Conservation (phyloP, 805 yeast genomes). For the Wickerhamiella musiphila region DNA sequence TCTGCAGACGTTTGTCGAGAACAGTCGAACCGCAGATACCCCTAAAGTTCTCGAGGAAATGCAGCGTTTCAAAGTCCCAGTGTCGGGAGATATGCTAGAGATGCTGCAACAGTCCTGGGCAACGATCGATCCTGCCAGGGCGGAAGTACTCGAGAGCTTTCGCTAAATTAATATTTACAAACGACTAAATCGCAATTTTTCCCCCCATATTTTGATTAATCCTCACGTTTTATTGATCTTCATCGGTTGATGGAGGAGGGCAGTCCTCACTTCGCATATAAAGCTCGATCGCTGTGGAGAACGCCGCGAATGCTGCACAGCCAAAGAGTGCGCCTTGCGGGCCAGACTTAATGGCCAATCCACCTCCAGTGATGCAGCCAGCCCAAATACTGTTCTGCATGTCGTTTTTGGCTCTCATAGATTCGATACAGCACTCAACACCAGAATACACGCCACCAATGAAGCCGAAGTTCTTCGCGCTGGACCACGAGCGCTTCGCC, state of each 20-base stretch:
- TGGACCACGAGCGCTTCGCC: conserved; percentile 73
- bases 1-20: conserved; percentile 24
- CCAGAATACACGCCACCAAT: conserved; percentile 86
- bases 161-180: background rate
- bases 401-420: conserved; percentile 77
- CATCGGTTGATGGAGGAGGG: conserved; percentile 75
- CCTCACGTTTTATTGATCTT: conserved; percentile 33
- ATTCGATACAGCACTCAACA: conserved; percentile 78
- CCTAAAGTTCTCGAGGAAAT: conserved; percentile 20
- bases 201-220: background rate
- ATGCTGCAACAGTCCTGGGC: background rate
- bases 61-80: conserved; percentile 18
- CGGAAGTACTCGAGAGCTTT: background rate
- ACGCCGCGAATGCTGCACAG: conserved; percentile 95
- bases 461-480: conserved; percentile 88
- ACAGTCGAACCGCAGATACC: conserved; percentile 18
- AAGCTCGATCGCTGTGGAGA: conserved; percentile 51
- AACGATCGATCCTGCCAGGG: background rate
- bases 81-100: conserved; percentile 19
- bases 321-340: conserved; percentile 85
- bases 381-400: conserved; percentile 82
- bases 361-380: conserved; percentile 95
- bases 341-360: conserved; percentile 78
- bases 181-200: background rate
- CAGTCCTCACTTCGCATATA: conserved; percentile 73